These are phyloP conservation scores for Fomitiporia mediterranea DNA, from an alignment of 1,284 basidiomycete species.

Conservation along the genomic window DNA sequence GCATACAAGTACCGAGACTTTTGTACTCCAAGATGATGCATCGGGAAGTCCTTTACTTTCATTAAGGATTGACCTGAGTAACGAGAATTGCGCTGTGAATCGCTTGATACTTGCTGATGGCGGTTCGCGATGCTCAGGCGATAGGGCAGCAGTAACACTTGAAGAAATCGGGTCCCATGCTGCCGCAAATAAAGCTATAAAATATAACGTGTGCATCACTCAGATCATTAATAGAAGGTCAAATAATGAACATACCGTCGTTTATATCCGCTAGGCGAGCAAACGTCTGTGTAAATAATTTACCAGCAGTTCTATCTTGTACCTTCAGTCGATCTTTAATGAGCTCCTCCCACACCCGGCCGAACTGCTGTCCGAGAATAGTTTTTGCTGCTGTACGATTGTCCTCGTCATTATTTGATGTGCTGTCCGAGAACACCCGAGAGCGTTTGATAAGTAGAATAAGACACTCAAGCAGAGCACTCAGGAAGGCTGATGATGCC, in stretches of 20 bases:
- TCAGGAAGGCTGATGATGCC: conserved; percentile 58
- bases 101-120: not conserved
- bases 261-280: conserved; percentile 39
- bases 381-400: conserved; percentile 17
- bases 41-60: not conserved
- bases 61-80: not conserved
- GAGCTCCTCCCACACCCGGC: conserved; percentile 47
- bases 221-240: conserved; percentile 5
- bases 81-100: not conserved
- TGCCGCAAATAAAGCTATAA: conserved; percentile 41
- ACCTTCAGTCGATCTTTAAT: conserved; percentile 40
- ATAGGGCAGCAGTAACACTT: not conserved
- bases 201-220: no score
- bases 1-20: not conserved
- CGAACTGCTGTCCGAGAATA: conserved; percentile 44
- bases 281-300: conserved; percentile 41
- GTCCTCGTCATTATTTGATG: conserved; percentile 14
- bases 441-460: conserved; percentile 50
- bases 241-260: conserved; percentile 32
- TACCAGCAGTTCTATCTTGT: conserved; percentile 40
- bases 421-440: conserved; percentile 22
- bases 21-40: not conserved
- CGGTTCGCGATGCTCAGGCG: not conserved
- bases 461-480: conserved; percentile 65
- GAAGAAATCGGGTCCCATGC: conserved; percentile 41